Conservation (phyloP, 495 filamentous ascomycete genomes). For the Penicillium subrubescens region DNA sequence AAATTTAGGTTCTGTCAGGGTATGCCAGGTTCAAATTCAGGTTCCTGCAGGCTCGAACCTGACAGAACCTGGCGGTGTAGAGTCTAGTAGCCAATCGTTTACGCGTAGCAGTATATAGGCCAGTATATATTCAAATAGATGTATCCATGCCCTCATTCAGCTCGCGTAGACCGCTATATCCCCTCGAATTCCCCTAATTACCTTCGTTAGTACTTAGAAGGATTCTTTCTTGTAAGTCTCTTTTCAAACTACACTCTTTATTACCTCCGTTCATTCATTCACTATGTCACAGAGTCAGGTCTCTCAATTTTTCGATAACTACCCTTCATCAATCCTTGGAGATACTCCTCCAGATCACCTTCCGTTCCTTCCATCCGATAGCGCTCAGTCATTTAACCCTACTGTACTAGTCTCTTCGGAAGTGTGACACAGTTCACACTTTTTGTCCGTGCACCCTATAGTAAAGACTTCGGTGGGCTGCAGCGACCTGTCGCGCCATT, state of each 20-base stretch:
- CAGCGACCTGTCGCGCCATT: too few species aligned
- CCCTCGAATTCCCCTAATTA: neutral
- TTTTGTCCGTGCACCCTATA: too few species aligned
- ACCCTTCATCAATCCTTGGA: slow-evolving; percentile 6
- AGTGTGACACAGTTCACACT: too few species aligned
- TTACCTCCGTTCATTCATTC: neutral
- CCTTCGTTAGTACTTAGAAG: neutral
- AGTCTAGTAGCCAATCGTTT: neutral
- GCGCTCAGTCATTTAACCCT: neutral
- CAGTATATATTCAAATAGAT: neutral
- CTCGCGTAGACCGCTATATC: neutral
- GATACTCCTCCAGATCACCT: slow-evolving; percentile 6
- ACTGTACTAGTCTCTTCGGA: too few species aligned
- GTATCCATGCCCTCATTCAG: neutral
- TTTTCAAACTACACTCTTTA: neutral
- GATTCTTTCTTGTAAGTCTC: neutral
- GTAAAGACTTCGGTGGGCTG: too few species aligned
- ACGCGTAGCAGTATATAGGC: neutral
- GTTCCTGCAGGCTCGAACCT: neutral
- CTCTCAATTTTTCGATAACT: slow-evolving; percentile 9
- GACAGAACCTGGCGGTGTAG: neutral
- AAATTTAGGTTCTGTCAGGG: neutral
- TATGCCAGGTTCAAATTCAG: neutral
- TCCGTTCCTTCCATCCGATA: slow-evolving; percentile 4
- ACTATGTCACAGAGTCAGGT: slow-evolving; percentile 8